These are phyloP conservation scores for Phyllosticta citribraziliensis DNA, from an alignment of 2,329 filamentous ascomycete species.

Conservation along the genomic window DNA sequence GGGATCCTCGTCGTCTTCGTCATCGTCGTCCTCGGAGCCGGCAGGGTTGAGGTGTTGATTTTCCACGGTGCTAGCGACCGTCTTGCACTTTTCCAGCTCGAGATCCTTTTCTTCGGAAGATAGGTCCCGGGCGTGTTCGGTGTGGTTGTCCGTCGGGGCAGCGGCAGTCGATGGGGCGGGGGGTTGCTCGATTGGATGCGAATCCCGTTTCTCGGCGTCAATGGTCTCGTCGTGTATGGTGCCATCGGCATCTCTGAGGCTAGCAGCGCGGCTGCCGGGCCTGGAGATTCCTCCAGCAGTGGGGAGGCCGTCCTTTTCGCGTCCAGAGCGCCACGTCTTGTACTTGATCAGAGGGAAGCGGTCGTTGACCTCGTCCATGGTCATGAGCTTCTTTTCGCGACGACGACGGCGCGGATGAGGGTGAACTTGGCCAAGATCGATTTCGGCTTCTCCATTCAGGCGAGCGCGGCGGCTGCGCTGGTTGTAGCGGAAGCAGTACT, in stretches of 20 bases:
- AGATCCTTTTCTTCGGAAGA: slow-evolving; percentile 18
- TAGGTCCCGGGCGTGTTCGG: slow-evolving; percentile 20
- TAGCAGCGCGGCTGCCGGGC: slow-evolving; percentile 62
- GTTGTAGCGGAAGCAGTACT: slow-evolving; percentile 98
- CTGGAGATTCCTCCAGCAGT: slow-evolving; percentile 70
- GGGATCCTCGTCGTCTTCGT: slow-evolving; percentile 66
- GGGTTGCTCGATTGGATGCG: slow-evolving; percentile 1
- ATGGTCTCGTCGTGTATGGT: slow-evolving; percentile 9
- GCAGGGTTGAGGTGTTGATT: slow-evolving; percentile 12
- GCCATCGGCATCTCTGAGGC: slow-evolving; percentile 56
- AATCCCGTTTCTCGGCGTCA: slow-evolving; percentile 2
- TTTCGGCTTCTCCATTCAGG: slow-evolving; percentile 67
- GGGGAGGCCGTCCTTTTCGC: slow-evolving; percentile 74
- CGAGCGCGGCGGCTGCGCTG: slow-evolving; percentile 77
- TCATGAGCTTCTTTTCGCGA: slow-evolving; percentile 97
- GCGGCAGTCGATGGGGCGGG: background rate
- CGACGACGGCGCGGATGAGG: slow-evolving; percentile 75
- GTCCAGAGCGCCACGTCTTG: slow-evolving; percentile 81
- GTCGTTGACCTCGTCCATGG: slow-evolving; percentile 97
- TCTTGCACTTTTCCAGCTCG: slow-evolving; percentile 22
- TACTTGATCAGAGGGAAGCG: slow-evolving; percentile 95
- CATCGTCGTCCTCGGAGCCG: slow-evolving; percentile 26
- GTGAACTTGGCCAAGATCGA: slow-evolving; percentile 78
- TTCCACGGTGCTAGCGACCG: slow-evolving; percentile 19
- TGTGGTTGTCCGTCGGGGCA: slow-evolving; percentile 10